Evolutionary conservation across 768 basidiomycete genomes (phyloP).

Genomic region (Xerocomus brunneocitrinus): DNA sequence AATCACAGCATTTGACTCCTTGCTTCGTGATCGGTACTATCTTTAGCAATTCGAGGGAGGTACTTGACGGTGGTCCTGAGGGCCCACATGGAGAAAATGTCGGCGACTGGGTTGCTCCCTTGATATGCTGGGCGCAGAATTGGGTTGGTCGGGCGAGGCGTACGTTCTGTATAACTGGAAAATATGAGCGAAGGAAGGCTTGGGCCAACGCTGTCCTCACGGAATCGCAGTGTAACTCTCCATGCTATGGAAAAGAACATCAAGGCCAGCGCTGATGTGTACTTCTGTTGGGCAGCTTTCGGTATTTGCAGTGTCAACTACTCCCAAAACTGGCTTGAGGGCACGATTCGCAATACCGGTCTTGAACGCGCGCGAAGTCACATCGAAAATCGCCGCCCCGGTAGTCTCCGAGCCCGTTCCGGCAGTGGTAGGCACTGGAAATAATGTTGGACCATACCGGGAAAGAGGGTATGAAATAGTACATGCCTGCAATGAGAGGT

Average conservation of each 20-base stretch:
- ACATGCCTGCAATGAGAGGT: conserved; percentile 77
- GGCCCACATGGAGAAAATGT: conserved; percentile 95
- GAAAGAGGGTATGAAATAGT: neutral
- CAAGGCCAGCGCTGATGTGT: conserved; percentile 91
- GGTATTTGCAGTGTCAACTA: conserved; percentile 87
- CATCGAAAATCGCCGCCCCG: conserved; percentile 90
- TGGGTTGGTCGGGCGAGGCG: conserved; percentile 86
- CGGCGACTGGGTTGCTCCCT: conserved; percentile 90
- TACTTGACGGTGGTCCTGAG: conserved; percentile 83
- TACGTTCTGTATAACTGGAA: conserved; percentile 80
- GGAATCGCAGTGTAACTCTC: conserved; percentile 95
- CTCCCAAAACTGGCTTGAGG: conserved; percentile 83
- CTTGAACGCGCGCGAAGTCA: conserved; percentile 90
- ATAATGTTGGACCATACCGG: neutral
- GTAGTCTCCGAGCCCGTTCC: conserved; percentile 96
- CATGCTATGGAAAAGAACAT: conserved; percentile 93
- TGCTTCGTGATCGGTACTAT: conserved; percentile 76
- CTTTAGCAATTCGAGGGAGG: conserved; percentile 80
- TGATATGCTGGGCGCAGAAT: conserved; percentile 90
- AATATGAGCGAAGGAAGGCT: conserved; percentile 4
- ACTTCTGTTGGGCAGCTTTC: conserved; percentile 88
- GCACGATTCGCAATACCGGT: conserved; percentile 94
- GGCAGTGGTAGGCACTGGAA: conserved; percentile 61
- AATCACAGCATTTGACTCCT: conserved; percentile 83
- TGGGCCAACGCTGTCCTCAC: conserved; percentile 37